Base-by-base conservation (phyloP, 1,139 yeast genomes). In the Debaryomyces sp. region DNA sequence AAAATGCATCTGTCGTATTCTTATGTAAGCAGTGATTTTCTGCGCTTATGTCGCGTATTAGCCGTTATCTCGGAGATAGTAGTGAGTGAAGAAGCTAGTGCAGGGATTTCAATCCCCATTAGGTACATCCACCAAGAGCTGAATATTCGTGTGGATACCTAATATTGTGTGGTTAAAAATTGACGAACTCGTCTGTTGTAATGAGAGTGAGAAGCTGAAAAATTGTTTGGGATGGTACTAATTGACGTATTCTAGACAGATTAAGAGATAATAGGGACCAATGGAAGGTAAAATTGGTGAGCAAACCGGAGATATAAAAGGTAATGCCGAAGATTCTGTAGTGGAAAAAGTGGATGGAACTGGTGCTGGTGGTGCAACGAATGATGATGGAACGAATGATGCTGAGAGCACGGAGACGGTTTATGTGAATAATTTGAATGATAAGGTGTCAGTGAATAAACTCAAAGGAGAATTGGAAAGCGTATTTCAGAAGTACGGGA, bases 361-460 rank as follows among this genome's bases (percentile, higher is more conserved):
- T 17, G 18, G 21, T 18, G 4, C 21, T 4, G 5, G 21, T 10
- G 12, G n/a, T 27, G n/a, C 30, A 27, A 10, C n/a, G 30, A 10
- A 32, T 5, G 5, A 32, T 10, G 29, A 12, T 6, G 18, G 12
- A 23, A 22, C 3, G 17, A 10, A n/a, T 10, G 39, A 21, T 21
- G 21, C 21, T 18, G 21, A 18, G 21, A 18, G 60, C 6, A 61
- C 55, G 51, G 68, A 68, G 50, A 81, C 85, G 2, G 62, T 85
- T 34, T 88, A 88, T 60, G 63, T 88, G 33, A 77, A 87, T 54
- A 89, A 89, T 59, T 70, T 90, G 53, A 87, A 88, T 60, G 96
- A 90, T 57, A 82, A 81, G 54, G 80, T 87, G 15, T 78, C 85
- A 7, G 58, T 80, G 4, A 74, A 75, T 34, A 77, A 77, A 18